Percentiles rank a stretch among this genome's conserved stretches.
These are phyloP conservation scores for Pyrus hybrid DNA, from an alignment of 331 rosid genomes.

Conservation along the genomic window DNA sequence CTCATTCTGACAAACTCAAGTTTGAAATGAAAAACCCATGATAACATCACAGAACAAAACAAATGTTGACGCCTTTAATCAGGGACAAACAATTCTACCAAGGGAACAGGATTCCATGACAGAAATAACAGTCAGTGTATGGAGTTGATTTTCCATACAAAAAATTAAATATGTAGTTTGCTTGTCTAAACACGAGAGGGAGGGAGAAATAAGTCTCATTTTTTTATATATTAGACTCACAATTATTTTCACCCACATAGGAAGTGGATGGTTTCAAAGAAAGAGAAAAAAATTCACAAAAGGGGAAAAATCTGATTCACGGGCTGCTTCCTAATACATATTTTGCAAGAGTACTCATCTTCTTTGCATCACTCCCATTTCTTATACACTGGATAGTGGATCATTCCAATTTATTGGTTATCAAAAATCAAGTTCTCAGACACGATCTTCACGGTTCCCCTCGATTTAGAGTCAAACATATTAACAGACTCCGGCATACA, in stretches of 20 bases:
- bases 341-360: not conserved
- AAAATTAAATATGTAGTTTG: not conserved
- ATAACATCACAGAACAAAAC: not conserved
- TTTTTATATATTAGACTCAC: not conserved
- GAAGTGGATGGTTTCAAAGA: not conserved
- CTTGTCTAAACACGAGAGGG: too few species aligned
- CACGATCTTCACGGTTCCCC: not conserved
- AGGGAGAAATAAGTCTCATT: not conserved
- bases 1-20: not conserved
- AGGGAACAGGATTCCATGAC: not conserved
- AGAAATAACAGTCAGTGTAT: not conserved
- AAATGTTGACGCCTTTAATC: not conserved
- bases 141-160: not conserved
- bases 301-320: not conserved
- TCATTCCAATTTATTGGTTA: not conserved
- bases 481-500: not conserved
- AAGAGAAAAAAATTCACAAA: not conserved
- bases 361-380: not conserved
- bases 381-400: not conserved
- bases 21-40: not conserved
- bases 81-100: not conserved
- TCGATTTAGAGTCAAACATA: not conserved
- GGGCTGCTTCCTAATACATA: not conserved
- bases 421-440: not conserved
- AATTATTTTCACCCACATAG: not conserved